Base-by-base conservation (phyloP, 192 early-diverging fungal genomes). In the Cetraspora pellucida region DNA sequence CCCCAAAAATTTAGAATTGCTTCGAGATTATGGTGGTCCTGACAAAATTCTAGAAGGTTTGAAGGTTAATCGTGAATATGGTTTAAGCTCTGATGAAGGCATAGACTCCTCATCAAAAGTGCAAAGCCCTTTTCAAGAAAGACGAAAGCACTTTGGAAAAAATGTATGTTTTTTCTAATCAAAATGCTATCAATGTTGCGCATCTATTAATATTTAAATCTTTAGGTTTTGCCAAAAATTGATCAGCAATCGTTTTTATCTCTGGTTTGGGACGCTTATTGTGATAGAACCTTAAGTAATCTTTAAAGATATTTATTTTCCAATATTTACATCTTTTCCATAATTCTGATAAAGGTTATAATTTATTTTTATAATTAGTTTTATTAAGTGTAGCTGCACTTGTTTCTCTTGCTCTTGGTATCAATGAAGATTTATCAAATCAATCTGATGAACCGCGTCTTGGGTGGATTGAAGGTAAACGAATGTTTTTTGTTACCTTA, bases 361-460 rank as follows among this genome's bases (percentile, higher is more conserved):
- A n/a, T n/a, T n/a, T n/a, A 1, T 37, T 37, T 37, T 6, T 37
- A 54, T 54, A 16, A 68, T 75, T 94, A 87, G 91, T 97, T 65
- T 87, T 97, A 82, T 82, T 98, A 77, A 92, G 89, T 44, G 89
- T 95, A 70, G 97, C 97, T 31, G 90, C 95, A 23, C 75, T 90
- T 23, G 88, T 96, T 8, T 95, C 94, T 31, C 82, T 97, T 58
- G 90, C 88, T 21, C 87, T 97, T 63, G 95, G 96, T 47, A 83
- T 97, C 75, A 96, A 94, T 80, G 90, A 96, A 86, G 91, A 92
- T 82, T 80, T 85, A 58, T 83, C 87, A 69, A 81, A 89, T 79
- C 82, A 92, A 80, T 80, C 82, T 64, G 72, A 88, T 64, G 94
- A 95, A 17, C 89, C 89, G 57, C 88, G 90, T 81, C 85, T 93